Base-by-base conservation (phyloP, 2,329 filamentous ascomycete species). In the Hypoxylon sp. region DNA sequence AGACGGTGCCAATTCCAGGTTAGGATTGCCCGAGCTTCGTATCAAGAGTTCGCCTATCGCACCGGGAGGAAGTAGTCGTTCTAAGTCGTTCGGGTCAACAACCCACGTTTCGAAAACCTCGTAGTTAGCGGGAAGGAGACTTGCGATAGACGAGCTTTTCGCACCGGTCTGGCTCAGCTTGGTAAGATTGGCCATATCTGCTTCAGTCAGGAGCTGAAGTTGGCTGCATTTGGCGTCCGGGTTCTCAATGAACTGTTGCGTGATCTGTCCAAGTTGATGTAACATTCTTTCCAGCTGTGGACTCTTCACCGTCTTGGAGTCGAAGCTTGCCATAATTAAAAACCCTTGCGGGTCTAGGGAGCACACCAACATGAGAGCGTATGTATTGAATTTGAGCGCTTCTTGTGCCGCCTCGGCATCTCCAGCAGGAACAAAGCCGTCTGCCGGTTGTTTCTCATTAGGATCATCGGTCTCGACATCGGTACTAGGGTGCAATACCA, bases 281-380 rank as follows among this genome's bases (percentile, higher is more conserved):
- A 89, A 78, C 2, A 85, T 84, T 30, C 81, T 79, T 70, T 88
- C 78, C 78, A 89, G 86, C 16, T 83, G 81, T 23, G 78, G 76
- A 30, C 78, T 80, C 16, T 79, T 79, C 16, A 91, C 83, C 0
- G 84, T 83, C n/a, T 84, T 84, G 21, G 87, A 87, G 71, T 91
- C 88, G 70, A 90, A 90, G 70, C 88, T 89, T 0, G 88, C 87
- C 79, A 88, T 88, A 60, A 88, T 80, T 14, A 85, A 76, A 72
- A 90, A 86, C 0, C 85, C 83, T 64, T 82, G 79, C 1, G 83
- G 80, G 34, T 87, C 83, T 5, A 90, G 78, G 3, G 85, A 88
- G 74, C 88, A 91, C 43, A 90, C 88, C 19, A 91, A 78, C 81
- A 91, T 90, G 30, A 91, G 82, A 1, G 87, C 84, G 72, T 90